Base-by-base conservation (phyloP, 1,284 basidiomycete genomes). In the Vanrija sp. region DNA sequence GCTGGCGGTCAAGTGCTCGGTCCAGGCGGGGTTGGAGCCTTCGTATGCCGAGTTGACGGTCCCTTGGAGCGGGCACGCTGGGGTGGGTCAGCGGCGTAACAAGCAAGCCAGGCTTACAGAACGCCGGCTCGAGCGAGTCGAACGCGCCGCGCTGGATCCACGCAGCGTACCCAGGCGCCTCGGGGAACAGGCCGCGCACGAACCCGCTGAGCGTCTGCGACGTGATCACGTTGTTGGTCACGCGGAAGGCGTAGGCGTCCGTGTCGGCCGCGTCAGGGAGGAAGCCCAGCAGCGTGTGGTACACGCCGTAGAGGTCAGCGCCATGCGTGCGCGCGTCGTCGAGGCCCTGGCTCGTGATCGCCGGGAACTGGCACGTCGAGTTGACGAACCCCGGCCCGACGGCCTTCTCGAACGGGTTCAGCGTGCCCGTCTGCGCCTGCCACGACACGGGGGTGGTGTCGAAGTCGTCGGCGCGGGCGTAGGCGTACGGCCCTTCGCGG, bases 171-270 rank as follows among this genome's bases (percentile, higher is more conserved):
- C 66, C 68, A 2, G 55, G 43, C 5, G 56, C 38, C 12, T 65
- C 62, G 10, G 68, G 69, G 54, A 60, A 72, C 18, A 72, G 21
- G 1, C 67, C 70, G 23, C 38, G 46, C 16, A 57, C 61, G 26
- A 71, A 62, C 1, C 64, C 69, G 54, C 67, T 51, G 12, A 69
- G 58, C 5, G 69, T 70, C 54, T 71, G 67, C 1, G 65, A 62
- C 6, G 72, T 73, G 49, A 72, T 68, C 14, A 64, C 66, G 51
- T 71, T 71, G 59, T 71, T 70, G 16, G 72, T 71, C 10, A 73
- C 70, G 16, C 70, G 60, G 52, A 65, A 73, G 14, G 49, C 38
- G 46, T 69, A 69, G 52, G 59, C 52, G 1, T 63, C 61, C 47
- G 39, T 55, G 43, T 70, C 65, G 19, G 52, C 26, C 5, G 51